phyloP scores from a whole-genome alignment of 805 yeast species.

The Saccharomycopsis sp. region DNA sequence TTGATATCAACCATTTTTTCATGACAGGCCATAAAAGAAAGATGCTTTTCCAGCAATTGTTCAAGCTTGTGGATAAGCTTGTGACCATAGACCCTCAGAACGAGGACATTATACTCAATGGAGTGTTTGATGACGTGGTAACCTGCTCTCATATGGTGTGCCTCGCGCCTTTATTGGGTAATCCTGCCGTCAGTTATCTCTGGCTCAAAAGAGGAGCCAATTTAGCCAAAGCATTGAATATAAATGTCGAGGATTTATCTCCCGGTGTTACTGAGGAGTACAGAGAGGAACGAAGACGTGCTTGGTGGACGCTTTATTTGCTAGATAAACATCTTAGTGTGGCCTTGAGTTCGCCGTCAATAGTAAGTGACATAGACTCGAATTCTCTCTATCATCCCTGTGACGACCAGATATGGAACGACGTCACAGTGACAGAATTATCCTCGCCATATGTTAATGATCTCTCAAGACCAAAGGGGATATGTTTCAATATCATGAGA shows the following conservation, averaged over 20 bases:
- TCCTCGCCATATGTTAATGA: conserved; percentile 28
- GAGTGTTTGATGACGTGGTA: conserved; percentile 13
- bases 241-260: conserved; percentile 9
- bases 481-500: conserved; percentile 26
- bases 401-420: conserved; percentile 27
- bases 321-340: conserved; percentile 35
- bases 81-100: conserved; percentile 6
- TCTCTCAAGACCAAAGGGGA: conserved; percentile 25
- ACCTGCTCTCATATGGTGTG: conserved; percentile 11
- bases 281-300: conserved; percentile 34
- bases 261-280: conserved; percentile 25
- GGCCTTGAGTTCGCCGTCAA: conserved; percentile 31
- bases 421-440: conserved; percentile 19
- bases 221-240: conserved; percentile 7
- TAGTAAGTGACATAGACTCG: conserved; percentile 30
- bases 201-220: conserved; percentile 14
- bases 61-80: neutral
- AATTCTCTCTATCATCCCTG: conserved; percentile 30
- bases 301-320: conserved; percentile 37
- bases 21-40: conserved; percentile 16
- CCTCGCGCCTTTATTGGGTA: conserved; percentile 15
- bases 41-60: conserved; percentile 4
- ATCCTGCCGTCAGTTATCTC: conserved; percentile 7
- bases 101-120: conserved; percentile 7
- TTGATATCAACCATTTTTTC: conserved; percentile 17